phyloP scores from a whole-genome alignment of 2,329 filamentous ascomycete species.

The Alternaria arbusti region DNA sequence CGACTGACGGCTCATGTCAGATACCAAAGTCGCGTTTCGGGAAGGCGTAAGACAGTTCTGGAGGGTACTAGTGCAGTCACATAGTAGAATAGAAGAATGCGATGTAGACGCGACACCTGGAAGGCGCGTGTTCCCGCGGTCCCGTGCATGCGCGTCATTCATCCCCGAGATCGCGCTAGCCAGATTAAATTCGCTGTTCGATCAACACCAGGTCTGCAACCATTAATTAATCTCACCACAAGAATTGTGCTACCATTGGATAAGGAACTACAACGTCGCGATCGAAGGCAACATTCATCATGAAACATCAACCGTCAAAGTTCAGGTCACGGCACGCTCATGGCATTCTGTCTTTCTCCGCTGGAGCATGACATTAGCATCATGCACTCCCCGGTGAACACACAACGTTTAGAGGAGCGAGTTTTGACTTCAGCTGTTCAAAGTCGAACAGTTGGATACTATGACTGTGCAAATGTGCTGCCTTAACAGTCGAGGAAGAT shows the following conservation, averaged over 20 bases:
- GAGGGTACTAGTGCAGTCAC: neutral
- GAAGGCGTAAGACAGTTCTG: neutral
- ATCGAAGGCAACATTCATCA: neutral
- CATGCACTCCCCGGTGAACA: neutral
- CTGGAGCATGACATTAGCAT: neutral
- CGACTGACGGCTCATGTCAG: constrained; percentile 9
- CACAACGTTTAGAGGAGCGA: neutral
- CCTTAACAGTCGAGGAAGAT: neutral
- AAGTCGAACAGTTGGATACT: neutral
- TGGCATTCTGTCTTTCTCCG: neutral
- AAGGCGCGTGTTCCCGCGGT: constrained; percentile 39
- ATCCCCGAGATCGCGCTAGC: constrained; percentile 28
- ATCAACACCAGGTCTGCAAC: neutral
- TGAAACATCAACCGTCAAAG: neutral
- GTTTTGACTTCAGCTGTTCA: too few relatives aligned
- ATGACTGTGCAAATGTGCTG: neutral
- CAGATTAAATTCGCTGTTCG: neutral
- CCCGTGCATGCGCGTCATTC: constrained; percentile 46
- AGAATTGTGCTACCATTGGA: neutral
- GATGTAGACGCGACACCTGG: constrained; percentile 4
- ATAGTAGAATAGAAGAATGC: constrained; percentile 2
- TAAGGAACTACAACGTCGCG: neutral
- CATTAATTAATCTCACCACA: neutral
- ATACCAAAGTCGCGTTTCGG: neutral
- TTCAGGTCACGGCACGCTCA: neutral